Base-by-base conservation (phyloP, 2,329 filamentous ascomycete genomes). In the Exophiala mesophila region DNA sequence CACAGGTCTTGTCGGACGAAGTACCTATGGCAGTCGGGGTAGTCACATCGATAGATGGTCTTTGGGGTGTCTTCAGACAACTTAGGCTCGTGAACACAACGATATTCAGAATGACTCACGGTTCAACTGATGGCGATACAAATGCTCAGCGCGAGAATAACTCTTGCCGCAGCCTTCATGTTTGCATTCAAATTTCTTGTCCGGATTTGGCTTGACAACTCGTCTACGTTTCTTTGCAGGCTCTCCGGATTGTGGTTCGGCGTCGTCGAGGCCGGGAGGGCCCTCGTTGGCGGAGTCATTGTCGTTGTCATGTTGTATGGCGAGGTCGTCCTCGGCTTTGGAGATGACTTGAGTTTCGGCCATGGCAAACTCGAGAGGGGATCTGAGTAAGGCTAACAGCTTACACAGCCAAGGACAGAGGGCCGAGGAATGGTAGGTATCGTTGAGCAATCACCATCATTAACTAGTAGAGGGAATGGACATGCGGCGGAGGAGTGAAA, bases 41-140 rank as follows among this genome's bases (percentile, higher is more conserved):
- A 95, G 59, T 94, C 87, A 70, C 92, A 97, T 59, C 80, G 80
- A 62, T 94, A 97, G 41, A 95, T 94, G 61, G 94, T 87, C 67
- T 96, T 96, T 13, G 90, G 90, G 44, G 86, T 84, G 67, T 97
- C 85, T 88, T 26, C 24, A 29, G n/a, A 17, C 10, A 28, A 29
- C 28, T 44, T 31, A 31, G 47, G 3, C 21, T 10, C n/a, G 10
- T 9, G 30, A n/a, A 31, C 9, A n/a, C 5, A 13, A 18, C 26
- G 6, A 24, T 19, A 15, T 8, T 42, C 26, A 34, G 46, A 44
- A 50, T 16, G 21, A 71, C 80, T 64, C 73, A 88, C 85, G 92
- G 62, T 98, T 98, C 55, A 97, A 69, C 67, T 97, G 89, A 66
- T 97, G 90, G 33, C 92, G 81, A 68, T 96, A 96, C 70, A 98